Base-by-base conservation (phyloP, 805 yeast species). In the Hanseniaspora pseudoguilliermondii region DNA sequence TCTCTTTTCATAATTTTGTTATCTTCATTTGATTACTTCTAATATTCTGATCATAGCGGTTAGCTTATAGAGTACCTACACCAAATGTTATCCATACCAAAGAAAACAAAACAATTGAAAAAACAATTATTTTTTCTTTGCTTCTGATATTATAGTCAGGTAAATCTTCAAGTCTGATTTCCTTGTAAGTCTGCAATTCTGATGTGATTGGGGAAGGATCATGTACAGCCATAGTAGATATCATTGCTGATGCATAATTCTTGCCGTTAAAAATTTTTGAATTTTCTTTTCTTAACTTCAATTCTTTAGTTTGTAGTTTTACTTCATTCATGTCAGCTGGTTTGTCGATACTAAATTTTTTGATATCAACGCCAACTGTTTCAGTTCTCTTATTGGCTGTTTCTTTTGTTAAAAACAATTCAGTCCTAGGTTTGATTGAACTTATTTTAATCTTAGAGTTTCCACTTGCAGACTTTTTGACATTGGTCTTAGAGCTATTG, bases 11-110 rank as follows among this genome's bases (percentile, higher is more conserved):
- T 42, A 49, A 23, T 11, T 15, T 18, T 40, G 40, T 36, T 32
- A 11, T 32, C 35, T 32, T 13, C 13, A 11, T 11, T 32, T 10
- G 35, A 32, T 32, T 32, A 32, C 35, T 32, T 2, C 15, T 5
- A 5, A 32, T 32, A 3, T 32, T 32, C 15, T 32, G 2, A 5
- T 11, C 40, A n/a, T n/a, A 5, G 7, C 6, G 5, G 40, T 40
- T 9, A 18, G 29, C 36, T 46, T n/a, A 46, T 34, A 46, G n/a
- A 20, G 27, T 15, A 46, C n/a, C 35, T 29, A 46, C 20, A 32
- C 38, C 43, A 29, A 44, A 52, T 16, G 34, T 8, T 36, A 52
- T 29, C 55, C 55, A 52, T 29, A 52, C 16, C 8, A 38, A 9
- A 5, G 54, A 50, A 18, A 52, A 29, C 10, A 42, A 25, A 15